Conservation (phyloP, 1,139 yeast species). For the Pichia sp. region DNA sequence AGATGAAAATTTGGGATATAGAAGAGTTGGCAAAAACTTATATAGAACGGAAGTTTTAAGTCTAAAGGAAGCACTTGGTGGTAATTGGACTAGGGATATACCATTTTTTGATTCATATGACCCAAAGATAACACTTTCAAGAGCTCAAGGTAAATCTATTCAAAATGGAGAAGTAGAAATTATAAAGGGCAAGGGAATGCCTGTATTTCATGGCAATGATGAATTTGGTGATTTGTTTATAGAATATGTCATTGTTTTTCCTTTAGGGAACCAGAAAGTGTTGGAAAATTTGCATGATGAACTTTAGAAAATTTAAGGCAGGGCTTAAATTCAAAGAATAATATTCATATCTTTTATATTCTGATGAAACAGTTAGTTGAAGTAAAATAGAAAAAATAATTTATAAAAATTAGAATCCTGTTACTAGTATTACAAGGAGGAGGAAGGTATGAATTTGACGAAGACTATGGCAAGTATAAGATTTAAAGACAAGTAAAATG, state of each 20-base stretch:
- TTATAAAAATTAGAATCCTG: too few species aligned
- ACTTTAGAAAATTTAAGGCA: slow-evolving; percentile 15
- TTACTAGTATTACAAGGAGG: too few species aligned
- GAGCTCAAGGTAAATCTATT: slow-evolving; percentile 48
- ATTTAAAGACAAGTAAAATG: too few species aligned
- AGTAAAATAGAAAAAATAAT: neutral
- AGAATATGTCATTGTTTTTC: slow-evolving; percentile 27
- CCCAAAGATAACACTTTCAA: slow-evolving; percentile 39
- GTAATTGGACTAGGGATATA: slow-evolving; percentile 72
- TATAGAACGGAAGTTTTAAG: slow-evolving; percentile 78
- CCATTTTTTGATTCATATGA: slow-evolving; percentile 60
- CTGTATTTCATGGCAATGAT: slow-evolving; percentile 44
- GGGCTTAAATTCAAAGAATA: too few species aligned
- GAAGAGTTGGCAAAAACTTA: slow-evolving; percentile 67
- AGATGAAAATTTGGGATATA: slow-evolving; percentile 68
- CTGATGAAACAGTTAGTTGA: too few species aligned
- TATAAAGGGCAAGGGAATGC: slow-evolving; percentile 81
- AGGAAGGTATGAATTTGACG: too few species aligned
- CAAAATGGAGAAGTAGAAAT: slow-evolving; percentile 66
- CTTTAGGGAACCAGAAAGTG: slow-evolving; percentile 22
- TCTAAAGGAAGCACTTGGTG: slow-evolving; percentile 62
- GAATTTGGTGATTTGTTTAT: slow-evolving; percentile 72
- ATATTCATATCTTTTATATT: too few species aligned
- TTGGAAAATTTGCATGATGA: slow-evolving; percentile 25
- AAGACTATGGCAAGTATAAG: too few species aligned